Conservation (phyloP, 2,329 filamentous ascomycete genomes). For the Capronia epimyces region DNA sequence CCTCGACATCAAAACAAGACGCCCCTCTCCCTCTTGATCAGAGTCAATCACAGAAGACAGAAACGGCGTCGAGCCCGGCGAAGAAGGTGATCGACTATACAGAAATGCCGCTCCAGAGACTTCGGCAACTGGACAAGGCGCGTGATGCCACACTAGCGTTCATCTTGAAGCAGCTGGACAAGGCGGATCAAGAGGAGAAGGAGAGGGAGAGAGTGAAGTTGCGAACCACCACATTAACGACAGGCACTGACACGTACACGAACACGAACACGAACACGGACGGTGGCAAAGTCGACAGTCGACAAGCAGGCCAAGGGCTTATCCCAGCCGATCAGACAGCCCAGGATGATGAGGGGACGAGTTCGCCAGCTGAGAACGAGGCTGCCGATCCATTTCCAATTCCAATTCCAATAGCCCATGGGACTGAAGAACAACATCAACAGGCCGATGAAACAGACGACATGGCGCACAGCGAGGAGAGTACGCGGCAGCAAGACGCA, state of each 20-base stretch:
- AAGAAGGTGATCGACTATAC: constrained; percentile 37
- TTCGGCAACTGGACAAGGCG: constrained; percentile 48
- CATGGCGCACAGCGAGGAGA: no score
- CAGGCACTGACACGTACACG: not conserved
- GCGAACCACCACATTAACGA: not conserved
- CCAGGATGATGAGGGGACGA: no score
- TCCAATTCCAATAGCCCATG: no score
- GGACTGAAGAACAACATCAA: no score
- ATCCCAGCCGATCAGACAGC: no score
- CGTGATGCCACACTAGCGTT: constrained; percentile 50
- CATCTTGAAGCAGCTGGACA: constrained; percentile 50
- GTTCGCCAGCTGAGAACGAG: no score
- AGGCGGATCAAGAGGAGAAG: constrained; percentile 40
- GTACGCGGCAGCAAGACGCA: no score
- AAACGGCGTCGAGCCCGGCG: not conserved
- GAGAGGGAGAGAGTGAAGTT: not conserved
- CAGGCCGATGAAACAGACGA: no score
- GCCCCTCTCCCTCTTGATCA: not conserved
- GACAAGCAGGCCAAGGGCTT: no score
- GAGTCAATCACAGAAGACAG: not conserved
- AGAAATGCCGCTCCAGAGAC: constrained; percentile 34
- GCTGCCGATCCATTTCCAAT: no score
- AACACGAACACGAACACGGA: not conserved
- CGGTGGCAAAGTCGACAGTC: not conserved
- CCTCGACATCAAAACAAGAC: not conserved